Evolutionary conservation across 1,284 basidiomycete genomes (phyloP).

Genomic region (Fomitopsis schrenkii): DNA sequence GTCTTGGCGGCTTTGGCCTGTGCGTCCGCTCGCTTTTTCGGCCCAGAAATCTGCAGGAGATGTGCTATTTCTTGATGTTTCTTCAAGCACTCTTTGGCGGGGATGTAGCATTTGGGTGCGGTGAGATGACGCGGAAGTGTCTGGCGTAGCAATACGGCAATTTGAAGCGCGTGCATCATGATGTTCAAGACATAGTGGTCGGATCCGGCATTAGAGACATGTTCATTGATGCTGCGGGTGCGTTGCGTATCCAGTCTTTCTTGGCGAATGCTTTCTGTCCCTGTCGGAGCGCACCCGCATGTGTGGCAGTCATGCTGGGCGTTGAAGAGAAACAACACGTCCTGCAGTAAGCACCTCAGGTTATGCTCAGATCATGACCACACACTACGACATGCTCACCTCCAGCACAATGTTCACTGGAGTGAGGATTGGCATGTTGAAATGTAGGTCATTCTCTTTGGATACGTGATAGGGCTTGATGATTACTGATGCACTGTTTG

Average conservation of each 20-base stretch:
- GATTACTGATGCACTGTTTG: not conserved
- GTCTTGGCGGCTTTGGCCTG: not conserved
- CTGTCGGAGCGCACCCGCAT: not conserved
- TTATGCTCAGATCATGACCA: conserved; percentile 12
- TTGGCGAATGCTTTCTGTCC: no score
- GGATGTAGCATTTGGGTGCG: not conserved
- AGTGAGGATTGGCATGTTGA: not conserved
- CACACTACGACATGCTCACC: conserved; percentile 6
- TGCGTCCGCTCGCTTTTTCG: not conserved
- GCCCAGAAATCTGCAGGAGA: not conserved
- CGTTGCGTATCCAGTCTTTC: no score
- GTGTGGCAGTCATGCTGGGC: conserved; percentile 27
- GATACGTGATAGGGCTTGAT: not conserved
- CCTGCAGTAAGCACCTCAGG: conserved; percentile 18
- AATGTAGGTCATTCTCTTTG: not conserved
- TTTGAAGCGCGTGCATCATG: not conserved
- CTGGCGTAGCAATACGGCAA: not conserved
- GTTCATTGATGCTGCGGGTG: no score
- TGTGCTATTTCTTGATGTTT: not conserved
- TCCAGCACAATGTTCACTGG: not conserved
- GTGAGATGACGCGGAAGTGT: not conserved
- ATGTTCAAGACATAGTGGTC: not conserved
- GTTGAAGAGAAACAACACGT: conserved; percentile 28
- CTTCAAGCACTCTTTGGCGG: not conserved
- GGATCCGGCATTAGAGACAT: no score